Evolutionary conservation across 768 basidiomycete genomes (phyloP).

Genomic region (Russula sp.): DNA sequence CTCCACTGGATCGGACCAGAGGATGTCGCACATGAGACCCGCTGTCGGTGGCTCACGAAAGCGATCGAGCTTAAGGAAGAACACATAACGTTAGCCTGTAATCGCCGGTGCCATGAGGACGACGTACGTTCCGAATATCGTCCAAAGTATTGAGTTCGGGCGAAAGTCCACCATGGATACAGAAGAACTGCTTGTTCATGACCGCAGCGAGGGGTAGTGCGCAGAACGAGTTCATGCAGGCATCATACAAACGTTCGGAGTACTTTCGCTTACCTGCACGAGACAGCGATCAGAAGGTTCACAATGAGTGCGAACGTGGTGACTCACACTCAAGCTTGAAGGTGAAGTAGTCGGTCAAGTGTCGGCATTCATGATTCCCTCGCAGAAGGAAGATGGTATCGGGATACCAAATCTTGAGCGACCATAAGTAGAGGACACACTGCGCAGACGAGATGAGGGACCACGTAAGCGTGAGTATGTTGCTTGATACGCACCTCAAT

Average conservation of each 20-base stretch:
- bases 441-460: slow-evolving; percentile 37
- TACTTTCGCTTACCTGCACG: slow-evolving; percentile 94
- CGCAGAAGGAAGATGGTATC: slow-evolving; percentile 94
- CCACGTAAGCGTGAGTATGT: slow-evolving; percentile 1
- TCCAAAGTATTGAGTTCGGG: slow-evolving; percentile 95
- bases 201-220: slow-evolving; percentile 91
- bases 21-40: slow-evolving; percentile 97
- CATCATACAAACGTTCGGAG: slow-evolving; percentile 93
- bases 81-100: slow-evolving; percentile 11
- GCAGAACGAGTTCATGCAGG: slow-evolving; percentile 98
- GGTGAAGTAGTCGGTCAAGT: slow-evolving; percentile 97
- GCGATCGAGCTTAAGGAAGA: slow-evolving; percentile 72
- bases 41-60: slow-evolving; percentile 98
- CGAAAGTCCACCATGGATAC: slow-evolving; percentile 95
- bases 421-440: slow-evolving; percentile 98
- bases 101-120: not conserved
- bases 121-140: slow-evolving; percentile 79
- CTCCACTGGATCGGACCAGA: slow-evolving; percentile 98
- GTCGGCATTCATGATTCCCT: slow-evolving; percentile 98
- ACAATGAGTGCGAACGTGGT: not conserved
- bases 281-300: not conserved
- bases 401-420: slow-evolving; percentile 99
- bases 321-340: slow-evolving; percentile 95
- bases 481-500: slow-evolving; percentile 50
- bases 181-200: slow-evolving; percentile 99